Evolutionary conservation across 371 early-diverging fungal genomes (phyloP).

Genomic region (Circinella minor): DNA sequence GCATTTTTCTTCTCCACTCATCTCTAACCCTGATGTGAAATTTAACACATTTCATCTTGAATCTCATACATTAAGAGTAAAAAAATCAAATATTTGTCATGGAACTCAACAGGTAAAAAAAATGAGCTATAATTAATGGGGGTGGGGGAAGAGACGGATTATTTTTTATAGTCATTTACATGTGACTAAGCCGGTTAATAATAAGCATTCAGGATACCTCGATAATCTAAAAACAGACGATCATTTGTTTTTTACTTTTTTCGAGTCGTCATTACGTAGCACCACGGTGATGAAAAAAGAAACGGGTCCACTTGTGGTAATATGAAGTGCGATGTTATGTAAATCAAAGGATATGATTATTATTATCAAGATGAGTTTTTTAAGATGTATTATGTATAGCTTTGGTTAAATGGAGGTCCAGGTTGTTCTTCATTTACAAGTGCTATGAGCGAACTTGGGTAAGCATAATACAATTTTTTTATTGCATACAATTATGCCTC

Average conservation of each 20-base stretch:
- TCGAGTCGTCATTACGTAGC: conserved; percentile 68
- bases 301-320: conserved; percentile 68
- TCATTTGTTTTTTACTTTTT: conserved; percentile 87
- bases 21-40: neutral
- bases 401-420: conserved; percentile 88
- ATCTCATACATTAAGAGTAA: conserved; percentile 4
- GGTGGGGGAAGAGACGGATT: no score
- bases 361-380: no score
- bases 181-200: neutral
- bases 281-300: conserved; percentile 47
- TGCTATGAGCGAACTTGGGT: conserved; percentile 1
- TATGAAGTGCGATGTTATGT: neutral
- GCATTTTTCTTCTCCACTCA: neutral
- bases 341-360: no score
- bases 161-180: neutral
- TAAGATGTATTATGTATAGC: conserved; percentile 6
- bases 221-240: conserved; percentile 17
- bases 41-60: neutral
- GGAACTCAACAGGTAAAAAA: neutral
- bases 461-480: neutral
- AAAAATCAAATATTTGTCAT: neutral
- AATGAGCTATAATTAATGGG: neutral
- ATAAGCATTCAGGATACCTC: conserved; percentile 13
- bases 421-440: conserved; percentile 73
- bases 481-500: neutral